Evolutionary conservation across 768 basidiomycete species (phyloP).

Genomic region (Fomitopsis pulvina): DNA sequence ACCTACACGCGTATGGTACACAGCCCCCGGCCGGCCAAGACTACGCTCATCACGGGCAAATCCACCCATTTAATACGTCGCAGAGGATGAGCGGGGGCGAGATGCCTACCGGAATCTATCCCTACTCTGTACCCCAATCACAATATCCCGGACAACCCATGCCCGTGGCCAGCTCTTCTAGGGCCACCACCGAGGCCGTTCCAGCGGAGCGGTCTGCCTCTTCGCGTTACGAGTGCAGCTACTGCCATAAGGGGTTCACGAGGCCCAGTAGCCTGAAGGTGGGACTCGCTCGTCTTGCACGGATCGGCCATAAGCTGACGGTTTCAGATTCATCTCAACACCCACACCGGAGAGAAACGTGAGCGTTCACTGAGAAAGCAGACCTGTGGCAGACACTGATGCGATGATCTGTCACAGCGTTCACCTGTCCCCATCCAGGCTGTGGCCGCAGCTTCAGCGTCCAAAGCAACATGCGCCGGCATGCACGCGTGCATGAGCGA

Average conservation of each 20-base stretch:
- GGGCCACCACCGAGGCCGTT: constrained; percentile 9
- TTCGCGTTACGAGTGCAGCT: constrained; percentile 67
- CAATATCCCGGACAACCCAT: constrained; percentile 34
- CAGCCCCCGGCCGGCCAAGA: constrained; percentile 7
- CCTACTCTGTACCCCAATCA: constrained; percentile 32
- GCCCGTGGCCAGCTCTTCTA: constrained; percentile 20
- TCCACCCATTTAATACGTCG: constrained; percentile 4
- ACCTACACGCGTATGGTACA: constrained; percentile 8
- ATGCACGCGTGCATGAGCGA: constrained; percentile 63
- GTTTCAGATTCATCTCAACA: constrained; percentile 71
- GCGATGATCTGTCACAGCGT: constrained; percentile 40
- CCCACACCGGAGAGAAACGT: constrained; percentile 85
- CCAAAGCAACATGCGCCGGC: constrained; percentile 84
- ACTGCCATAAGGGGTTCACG: constrained; percentile 78
- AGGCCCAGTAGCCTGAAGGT: constrained; percentile 82
- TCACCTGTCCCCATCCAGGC: constrained; percentile 64
- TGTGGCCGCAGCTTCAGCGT: constrained; percentile 83
- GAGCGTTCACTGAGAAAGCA: constrained; percentile 26
- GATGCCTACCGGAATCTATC: constrained; percentile 21
- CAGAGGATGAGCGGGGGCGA: constrained; percentile 10
- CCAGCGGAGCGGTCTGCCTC: constrained; percentile 22
- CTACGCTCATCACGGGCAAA: constrained; percentile 10
- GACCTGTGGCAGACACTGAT: constrained; percentile 10
- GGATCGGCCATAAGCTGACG: constrained; percentile 4
- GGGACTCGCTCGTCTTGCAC: constrained; percentile 6